Evolutionary conservation across 208 protist genomes (phyloP).

Genomic region (Blastocrithidia nonstop): DNA sequence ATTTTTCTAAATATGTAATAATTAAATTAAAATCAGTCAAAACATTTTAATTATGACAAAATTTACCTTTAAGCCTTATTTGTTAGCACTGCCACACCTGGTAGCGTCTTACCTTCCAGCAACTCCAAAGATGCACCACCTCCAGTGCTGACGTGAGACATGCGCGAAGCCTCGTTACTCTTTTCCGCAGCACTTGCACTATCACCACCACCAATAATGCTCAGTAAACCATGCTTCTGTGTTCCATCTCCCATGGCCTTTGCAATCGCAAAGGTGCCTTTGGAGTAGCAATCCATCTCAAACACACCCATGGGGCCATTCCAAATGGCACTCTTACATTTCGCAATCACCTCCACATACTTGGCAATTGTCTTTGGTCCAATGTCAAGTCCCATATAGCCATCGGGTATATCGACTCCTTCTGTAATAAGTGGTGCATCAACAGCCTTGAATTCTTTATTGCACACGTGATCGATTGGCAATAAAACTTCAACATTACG

Average conservation of each 20-base stretch:
- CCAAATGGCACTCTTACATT: slow-evolving; percentile 92
- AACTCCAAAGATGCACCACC: slow-evolving; percentile 98
- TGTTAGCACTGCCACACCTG: slow-evolving; percentile 79
- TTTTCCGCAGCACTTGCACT: slow-evolving; percentile 90
- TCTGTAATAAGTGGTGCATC: slow-evolving; percentile 55
- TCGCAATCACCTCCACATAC: slow-evolving; percentile 65
- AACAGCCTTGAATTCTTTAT: slow-evolving; percentile 83
- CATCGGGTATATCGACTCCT: slow-evolving; percentile 55
- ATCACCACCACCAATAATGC: slow-evolving; percentile 95
- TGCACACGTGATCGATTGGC: slow-evolving; percentile 94
- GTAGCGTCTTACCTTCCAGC: slow-evolving; percentile 94
- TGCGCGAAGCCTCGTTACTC: slow-evolving; percentile 76
- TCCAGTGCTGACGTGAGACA: slow-evolving; percentile 97
- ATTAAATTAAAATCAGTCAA: no score
- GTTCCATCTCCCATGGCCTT: slow-evolving; percentile 59
- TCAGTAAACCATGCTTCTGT: slow-evolving; percentile 45
- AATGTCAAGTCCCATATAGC: slow-evolving; percentile 92
- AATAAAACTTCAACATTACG: slow-evolving; percentile 94
- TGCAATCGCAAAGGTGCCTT: slow-evolving; percentile 84
- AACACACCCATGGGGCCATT: slow-evolving; percentile 97
- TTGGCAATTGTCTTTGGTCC: slow-evolving; percentile 84
- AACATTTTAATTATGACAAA: no score
- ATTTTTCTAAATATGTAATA: no score
- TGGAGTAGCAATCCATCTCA: slow-evolving; percentile 92
- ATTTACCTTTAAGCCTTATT: slow-evolving; percentile 35